A percentile compares a stretch with the other conserved stretches of the same genome.
Evolutionary conservation across 1,284 basidiomycete species (phyloP).

Genomic region (Sphaerobolus stellatus): DNA sequence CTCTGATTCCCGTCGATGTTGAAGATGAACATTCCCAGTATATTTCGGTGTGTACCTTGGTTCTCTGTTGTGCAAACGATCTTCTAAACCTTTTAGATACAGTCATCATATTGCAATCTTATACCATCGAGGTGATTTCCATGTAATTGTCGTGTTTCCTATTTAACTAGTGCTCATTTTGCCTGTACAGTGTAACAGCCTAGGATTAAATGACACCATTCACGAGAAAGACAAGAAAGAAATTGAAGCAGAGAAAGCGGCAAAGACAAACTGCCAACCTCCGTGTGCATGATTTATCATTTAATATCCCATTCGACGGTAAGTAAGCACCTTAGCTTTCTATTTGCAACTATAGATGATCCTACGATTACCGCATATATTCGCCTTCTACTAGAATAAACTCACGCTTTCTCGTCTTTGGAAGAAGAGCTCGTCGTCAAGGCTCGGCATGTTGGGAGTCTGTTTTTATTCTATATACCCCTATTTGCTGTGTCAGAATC

Average conservation of each 20-base stretch:
- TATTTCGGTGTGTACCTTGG: conserved; percentile 70
- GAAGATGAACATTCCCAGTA: conserved; percentile 84
- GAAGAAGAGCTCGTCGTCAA: no score
- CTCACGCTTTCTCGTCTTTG: no score
- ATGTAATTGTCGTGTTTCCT: neutral
- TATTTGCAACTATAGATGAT: no score
- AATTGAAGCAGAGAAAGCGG: conserved; percentile 56
- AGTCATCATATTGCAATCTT: conserved; percentile 89
- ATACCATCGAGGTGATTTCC: conserved; percentile 84
- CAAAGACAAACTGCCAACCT: conserved; percentile 54
- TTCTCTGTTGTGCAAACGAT: no score
- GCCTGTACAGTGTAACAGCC: conserved; percentile 87
- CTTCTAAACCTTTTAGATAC: neutral
- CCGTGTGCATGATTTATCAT: no score
- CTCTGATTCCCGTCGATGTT: conserved; percentile 83
- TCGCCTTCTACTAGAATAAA: no score
- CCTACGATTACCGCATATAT: no score
- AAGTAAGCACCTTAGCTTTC: no score
- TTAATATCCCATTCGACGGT: no score
- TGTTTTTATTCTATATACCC: no score
- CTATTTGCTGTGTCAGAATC: no score
- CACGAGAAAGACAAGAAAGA: conserved; percentile 79
- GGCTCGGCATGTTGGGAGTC: no score
- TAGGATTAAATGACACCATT: conserved; percentile 90
- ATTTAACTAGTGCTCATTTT: conserved; percentile 2